These are phyloP conservation scores for Pichia ethanolica DNA, from an alignment of 805 yeast genomes.

Conservation along the genomic window DNA sequence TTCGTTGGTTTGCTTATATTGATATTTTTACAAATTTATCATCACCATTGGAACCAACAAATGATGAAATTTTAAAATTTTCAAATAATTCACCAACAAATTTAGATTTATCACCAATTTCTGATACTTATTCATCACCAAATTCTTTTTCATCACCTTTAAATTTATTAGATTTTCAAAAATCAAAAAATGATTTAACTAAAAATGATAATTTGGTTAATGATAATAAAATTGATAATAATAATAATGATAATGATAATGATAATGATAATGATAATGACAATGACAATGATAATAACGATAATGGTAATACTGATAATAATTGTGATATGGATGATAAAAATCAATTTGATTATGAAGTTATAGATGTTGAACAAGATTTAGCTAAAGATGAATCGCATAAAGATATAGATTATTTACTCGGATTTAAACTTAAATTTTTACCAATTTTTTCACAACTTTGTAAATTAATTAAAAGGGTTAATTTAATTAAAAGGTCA, in stretches of 20 bases:
- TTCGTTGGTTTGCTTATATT: slow-evolving; percentile 62
- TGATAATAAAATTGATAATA: not conserved
- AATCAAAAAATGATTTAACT: no score
- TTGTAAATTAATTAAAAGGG: slow-evolving; percentile 31
- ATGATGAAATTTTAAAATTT: slow-evolving; percentile 15
- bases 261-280: slow-evolving; percentile 19
- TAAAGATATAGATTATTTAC: slow-evolving; percentile 49
- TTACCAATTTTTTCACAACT: slow-evolving; percentile 52
- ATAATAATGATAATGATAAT: not conserved
- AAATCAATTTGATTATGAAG: slow-evolving; percentile 24
- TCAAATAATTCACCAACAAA: slow-evolving; percentile 3
- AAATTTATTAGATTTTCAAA: no score
- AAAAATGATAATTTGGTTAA: no score
- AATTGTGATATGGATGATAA: no score
- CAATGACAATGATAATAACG: not conserved
- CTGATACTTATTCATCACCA: slow-evolving; percentile 7
- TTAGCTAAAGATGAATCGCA: slow-evolving; percentile 21
- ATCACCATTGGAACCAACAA: slow-evolving; percentile 35
- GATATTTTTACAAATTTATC: slow-evolving; percentile 60
- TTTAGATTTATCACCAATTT: slow-evolving; percentile 8
- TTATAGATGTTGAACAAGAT: slow-evolving; percentile 14
- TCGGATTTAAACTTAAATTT: slow-evolving; percentile 60
- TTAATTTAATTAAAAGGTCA: slow-evolving; percentile 15
- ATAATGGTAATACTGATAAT: no score
- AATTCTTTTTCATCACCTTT: not conserved